Conservation (phyloP, 2,329 filamentous ascomycete genomes). For the Ceratocystis harringtonii region DNA sequence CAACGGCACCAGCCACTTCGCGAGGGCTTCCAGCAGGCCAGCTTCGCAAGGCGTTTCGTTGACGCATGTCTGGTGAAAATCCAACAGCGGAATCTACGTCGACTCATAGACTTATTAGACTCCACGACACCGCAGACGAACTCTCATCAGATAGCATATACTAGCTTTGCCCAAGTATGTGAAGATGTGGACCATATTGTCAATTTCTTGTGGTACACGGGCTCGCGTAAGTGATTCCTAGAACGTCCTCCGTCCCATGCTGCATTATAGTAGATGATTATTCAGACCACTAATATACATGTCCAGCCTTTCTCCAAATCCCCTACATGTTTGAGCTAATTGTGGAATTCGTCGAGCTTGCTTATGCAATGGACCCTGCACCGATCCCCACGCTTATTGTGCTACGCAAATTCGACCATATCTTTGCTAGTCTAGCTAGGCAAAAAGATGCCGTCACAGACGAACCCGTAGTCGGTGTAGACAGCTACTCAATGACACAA, state of each 20-base stretch:
- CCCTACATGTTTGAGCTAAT: constrained; percentile 69
- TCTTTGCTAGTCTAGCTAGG: constrained; percentile 60
- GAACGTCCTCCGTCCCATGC: background rate
- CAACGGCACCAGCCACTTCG: background rate
- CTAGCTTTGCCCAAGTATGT: constrained; percentile 53
- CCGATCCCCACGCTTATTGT: constrained; percentile 55
- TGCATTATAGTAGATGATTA: background rate
- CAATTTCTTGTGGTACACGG: constrained; percentile 73
- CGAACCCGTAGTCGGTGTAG: constrained; percentile 55
- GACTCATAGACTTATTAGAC: background rate
- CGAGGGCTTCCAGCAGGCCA: constrained; percentile 2
- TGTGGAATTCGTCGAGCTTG: constrained; percentile 54
- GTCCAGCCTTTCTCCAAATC: constrained; percentile 34
- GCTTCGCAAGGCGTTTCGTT: constrained; percentile 4
- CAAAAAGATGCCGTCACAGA: constrained; percentile 52
- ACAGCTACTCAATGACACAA: constrained; percentile 40
- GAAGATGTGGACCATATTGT: constrained; percentile 59
- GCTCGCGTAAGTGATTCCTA: constrained; percentile 50
- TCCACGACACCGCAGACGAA: constrained; percentile 29
- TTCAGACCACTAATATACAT: constrained; percentile 18
- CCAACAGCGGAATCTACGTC: constrained; percentile 8
- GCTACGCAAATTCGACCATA: constrained; percentile 65
- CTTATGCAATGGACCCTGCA: constrained; percentile 33
- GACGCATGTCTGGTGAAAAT: constrained; percentile 8
- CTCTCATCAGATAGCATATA: constrained; percentile 37